phyloP scores from a whole-genome alignment of 1,284 basidiomycete species.

The Somion occarium region DNA sequence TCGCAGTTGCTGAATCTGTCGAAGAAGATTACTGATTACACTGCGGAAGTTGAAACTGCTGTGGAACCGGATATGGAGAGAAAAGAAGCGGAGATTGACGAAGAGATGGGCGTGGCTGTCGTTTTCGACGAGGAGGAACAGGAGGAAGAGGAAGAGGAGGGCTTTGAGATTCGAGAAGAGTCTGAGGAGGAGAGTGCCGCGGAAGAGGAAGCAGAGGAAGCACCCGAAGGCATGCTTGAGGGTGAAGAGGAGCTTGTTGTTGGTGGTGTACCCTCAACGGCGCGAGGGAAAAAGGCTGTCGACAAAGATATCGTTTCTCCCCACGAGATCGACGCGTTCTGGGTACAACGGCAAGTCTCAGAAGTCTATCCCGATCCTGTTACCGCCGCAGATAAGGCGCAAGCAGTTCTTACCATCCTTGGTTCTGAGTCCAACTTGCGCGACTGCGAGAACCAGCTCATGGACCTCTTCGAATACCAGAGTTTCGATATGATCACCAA shows the following conservation, averaged over 20 bases:
- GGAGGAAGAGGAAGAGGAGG: constrained; percentile 86
- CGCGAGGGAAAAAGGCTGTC: constrained; percentile 43
- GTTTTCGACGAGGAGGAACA: constrained; percentile 96
- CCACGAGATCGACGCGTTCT: constrained; percentile 94
- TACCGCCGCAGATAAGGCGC: constrained; percentile 90
- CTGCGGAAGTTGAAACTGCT: constrained; percentile 78
- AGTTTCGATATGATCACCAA: constrained; percentile 89
- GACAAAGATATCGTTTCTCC: constrained; percentile 85
- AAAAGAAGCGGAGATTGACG: constrained; percentile 82
- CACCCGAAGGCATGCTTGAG: constrained; percentile 40
- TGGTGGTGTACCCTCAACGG: constrained; percentile 50
- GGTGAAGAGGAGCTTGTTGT: constrained; percentile 74
- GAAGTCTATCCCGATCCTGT: constrained; percentile 92
- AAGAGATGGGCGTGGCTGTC: constrained; percentile 92
- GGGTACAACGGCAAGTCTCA: constrained; percentile 94
- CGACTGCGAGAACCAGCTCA: constrained; percentile 95
- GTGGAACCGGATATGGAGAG: constrained; percentile 72
- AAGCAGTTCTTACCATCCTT: constrained; percentile 83
- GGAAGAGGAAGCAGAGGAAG: constrained; percentile 42
- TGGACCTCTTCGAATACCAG: constrained; percentile 96
- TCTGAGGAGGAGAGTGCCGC: constrained; percentile 75
- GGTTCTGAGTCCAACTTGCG: constrained; percentile 87
- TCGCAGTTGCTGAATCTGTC: constrained; percentile 82
- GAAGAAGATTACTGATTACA: constrained; percentile 97
- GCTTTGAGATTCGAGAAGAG: constrained; percentile 76